Base-by-base conservation (phyloP, 2,329 filamentous ascomycete genomes). In the Fusarium sp. region DNA sequence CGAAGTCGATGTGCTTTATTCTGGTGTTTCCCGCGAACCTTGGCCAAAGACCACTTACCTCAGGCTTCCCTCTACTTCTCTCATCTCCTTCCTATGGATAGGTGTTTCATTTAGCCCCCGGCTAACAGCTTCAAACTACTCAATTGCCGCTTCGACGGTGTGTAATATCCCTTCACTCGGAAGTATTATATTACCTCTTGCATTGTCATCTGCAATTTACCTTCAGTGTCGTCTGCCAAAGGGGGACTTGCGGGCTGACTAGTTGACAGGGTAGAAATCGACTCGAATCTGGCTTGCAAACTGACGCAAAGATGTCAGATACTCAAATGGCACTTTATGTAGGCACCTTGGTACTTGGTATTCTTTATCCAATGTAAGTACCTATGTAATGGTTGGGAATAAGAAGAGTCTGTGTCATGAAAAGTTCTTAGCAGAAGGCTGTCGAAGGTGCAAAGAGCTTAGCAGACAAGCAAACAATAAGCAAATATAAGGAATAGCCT, bases 121-220 rank as follows among this genome's bases (percentile, higher is more conserved):
- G 7, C 58, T 71, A 12, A 67, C 32, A 27, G 24, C 4, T 27
- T 5, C 30, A 89, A 88, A 90, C 55, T 88, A 91, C 71, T 88
- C 88, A 13, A 88, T 90, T 3, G 87, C 85, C 0, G 84, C 88
- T 4, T 90, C 88, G 3, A 89, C 86, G 0, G 86, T 90, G 9
- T 91, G 91, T 74, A 82, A 91, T 22, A 84, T 91, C 45, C 85
- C 89, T 27, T 90, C 88, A 0, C 79, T 91, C 5, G 89, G 88
- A 37, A 37, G 2, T 37, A 10, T 18, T 37, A 18, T 37, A 18
- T 37, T 13, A 18, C 16, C 16, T 37, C 10, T 29, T 11, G 10
- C 16, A 6, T 37, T 37, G 32, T 11, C 9, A 37, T 37, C 32
- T 29, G 10, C 27, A 29, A 29, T 29, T 27, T 29, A 29, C 27